Base-by-base conservation (phyloP, 495 filamentous ascomycete species). In the Rostrohypoxylon terebratum region DNA sequence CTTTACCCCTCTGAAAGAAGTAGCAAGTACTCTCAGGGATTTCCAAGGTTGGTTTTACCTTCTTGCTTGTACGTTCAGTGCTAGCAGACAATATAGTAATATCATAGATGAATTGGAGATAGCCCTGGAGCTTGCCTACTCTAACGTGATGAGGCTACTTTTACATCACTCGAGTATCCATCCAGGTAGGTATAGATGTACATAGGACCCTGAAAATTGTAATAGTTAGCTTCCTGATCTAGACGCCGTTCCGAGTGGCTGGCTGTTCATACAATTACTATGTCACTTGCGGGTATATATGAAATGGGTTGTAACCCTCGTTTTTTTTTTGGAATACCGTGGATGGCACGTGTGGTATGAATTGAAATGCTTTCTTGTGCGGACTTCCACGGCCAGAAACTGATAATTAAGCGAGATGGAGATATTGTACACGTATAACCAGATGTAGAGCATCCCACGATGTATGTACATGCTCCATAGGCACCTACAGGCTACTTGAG, bases 341-440 rank as follows among this genome's bases (percentile, higher is more conserved):
- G 21, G 10, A 48, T 18, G 50, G 69, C 21, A 71, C 57, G 21
- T 57, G 61, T 62, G 18, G 31, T 58, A n/a, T n/a, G n/a, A 16
- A 18, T 47, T 47, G 14, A 18, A 48, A 44, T 61, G 18, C 54
- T 11, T 47, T 42, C 51, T 45, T 63, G 44, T 68, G 58, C 53
- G 63, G 14, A 40, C 36, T 16, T 21, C 45, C 4, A 47, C 18
- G 47, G 53, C 58, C 53, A 33, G 25, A 72, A 72, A 64, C 64
- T 53, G 64, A 68, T 63, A 72, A 72, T 40, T 68, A 64, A 21
- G 59, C 70, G 70, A 72, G 59, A 68, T 54, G 70, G 70, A 64
- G 59, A 33, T 33, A 18, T 58, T 42, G 38, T 45, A 50, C 21
- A 38, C 36, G 34, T 57, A 53, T 21, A 38, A 23, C 31, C 28